Evolutionary conservation across 75 land plant genomes (phyloP).

Genomic region (Ceratopteris richardii): DNA sequence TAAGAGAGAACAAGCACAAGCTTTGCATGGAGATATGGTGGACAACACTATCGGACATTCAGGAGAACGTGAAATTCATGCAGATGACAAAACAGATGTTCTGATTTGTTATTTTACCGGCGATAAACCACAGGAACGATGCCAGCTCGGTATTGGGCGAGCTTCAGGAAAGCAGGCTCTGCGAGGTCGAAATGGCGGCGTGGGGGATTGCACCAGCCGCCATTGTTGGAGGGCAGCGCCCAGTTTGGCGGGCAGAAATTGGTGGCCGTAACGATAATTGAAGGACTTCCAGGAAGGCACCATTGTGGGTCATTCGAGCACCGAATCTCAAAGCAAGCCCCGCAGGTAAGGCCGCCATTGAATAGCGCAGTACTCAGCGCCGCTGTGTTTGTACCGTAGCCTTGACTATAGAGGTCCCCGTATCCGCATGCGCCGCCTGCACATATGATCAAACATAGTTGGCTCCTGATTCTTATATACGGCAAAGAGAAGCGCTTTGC

Average conservation of each 20-base stretch:
- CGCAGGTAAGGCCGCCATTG: slow-evolving; percentile 14
- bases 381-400: slow-evolving; percentile 19
- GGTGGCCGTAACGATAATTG: slow-evolving; percentile 10
- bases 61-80: too few species aligned
- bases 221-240: slow-evolving; percentile 2
- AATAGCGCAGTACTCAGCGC: slow-evolving; percentile 22
- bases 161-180: slow-evolving; percentile 3
- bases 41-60: too few species aligned
- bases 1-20: too few species aligned
- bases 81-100: too few species aligned
- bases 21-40: too few species aligned
- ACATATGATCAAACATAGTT: too few species aligned
- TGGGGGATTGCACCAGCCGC: slow-evolving; percentile 13
- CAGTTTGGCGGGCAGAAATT: slow-evolving; percentile 11
- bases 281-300: neutral
- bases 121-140: slow-evolving; percentile 12
- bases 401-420: slow-evolving; percentile 11
- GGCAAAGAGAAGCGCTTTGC: too few species aligned
- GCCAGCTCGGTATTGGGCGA: slow-evolving; percentile 4
- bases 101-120: too few species aligned
- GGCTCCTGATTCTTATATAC: too few species aligned
- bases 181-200: slow-evolving; percentile 12
- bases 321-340: slow-evolving; percentile 18
- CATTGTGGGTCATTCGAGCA: slow-evolving; percentile 6
- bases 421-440: slow-evolving; percentile 20